These are phyloP conservation scores for Phaeoacremonium minimum DNA, from an alignment of 2,329 filamentous ascomycete species.

Conservation along the genomic window DNA sequence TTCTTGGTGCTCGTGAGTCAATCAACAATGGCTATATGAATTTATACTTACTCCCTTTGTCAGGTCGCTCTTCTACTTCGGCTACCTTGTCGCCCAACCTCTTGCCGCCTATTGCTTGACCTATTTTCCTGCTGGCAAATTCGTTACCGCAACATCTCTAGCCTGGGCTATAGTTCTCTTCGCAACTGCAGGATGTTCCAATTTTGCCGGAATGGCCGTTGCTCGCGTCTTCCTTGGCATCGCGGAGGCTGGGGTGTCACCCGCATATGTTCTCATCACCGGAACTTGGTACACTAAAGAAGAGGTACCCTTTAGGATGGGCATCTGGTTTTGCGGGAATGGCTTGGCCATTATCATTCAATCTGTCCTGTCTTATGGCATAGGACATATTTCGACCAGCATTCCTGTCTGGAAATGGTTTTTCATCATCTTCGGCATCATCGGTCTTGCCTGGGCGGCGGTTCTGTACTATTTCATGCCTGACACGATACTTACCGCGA, in stretches of 20 bases:
- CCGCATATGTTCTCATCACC: conserved; percentile 25
- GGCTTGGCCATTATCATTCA: conserved; percentile 11
- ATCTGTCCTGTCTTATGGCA: conserved; percentile 25
- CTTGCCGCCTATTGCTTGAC: conserved; percentile 25
- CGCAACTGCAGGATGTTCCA: conserved; percentile 49
- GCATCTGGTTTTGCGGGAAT: conserved; percentile 10
- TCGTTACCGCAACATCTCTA: conserved; percentile 43
- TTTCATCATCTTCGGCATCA: conserved; percentile 28
- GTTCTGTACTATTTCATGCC: conserved; percentile 14
- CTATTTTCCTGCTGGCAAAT: conserved; percentile 25
- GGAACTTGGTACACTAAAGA: conserved; percentile 8
- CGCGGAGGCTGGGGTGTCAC: conserved; percentile 4
- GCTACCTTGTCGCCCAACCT: conserved; percentile 25
- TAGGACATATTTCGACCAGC: conserved; percentile 23
- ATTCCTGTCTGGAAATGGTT: conserved; percentile 24
- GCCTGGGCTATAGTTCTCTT: conserved; percentile 46
- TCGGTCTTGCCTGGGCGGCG: conserved; percentile 23
- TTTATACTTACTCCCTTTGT: conserved; percentile 26
- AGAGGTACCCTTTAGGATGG: conserved; percentile 8
- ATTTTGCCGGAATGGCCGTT: conserved; percentile 49
- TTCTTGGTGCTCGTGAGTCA: conserved; percentile 5
- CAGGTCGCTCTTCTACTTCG: conserved; percentile 49
- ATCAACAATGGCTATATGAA: background rate
- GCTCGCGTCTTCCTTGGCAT: conserved; percentile 45
- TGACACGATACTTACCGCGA: conserved; percentile 15